Conservation (phyloP, 345 rosid species). For the Brassica carinata region DNA sequence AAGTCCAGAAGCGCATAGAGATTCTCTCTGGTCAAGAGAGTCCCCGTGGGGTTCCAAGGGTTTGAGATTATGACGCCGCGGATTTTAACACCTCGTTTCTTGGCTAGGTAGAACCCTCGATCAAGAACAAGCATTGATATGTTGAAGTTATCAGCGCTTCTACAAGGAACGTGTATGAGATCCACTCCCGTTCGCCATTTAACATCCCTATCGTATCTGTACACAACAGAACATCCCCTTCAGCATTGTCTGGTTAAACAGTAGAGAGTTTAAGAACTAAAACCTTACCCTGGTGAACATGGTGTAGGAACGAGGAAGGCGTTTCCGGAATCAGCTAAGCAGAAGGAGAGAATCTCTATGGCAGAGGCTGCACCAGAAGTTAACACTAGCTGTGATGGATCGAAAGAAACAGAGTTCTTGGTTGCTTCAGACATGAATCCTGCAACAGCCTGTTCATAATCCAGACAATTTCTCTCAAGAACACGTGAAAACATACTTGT, state of each 20-base stretch:
- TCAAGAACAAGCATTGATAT: conserved; percentile 74
- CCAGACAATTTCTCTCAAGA: conserved; percentile 20
- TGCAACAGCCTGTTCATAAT: conserved; percentile 62
- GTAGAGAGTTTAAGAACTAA: not conserved
- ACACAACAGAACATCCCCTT: not conserved
- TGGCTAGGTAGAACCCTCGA: conserved; percentile 82
- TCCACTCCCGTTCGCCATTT: conserved; percentile 94
- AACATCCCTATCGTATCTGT: conserved; percentile 77
- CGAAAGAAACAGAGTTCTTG: conserved; percentile 55
- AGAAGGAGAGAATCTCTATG: conserved; percentile 79
- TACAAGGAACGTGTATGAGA: conserved; percentile 84
- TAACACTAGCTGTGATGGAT: conserved; percentile 66
- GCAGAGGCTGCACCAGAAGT: conserved; percentile 78
- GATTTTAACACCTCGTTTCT: conserved; percentile 80
- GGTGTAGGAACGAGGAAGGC: conserved; percentile 96
- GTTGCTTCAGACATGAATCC: conserved; percentile 71
- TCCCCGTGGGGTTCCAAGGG: conserved; percentile 81
- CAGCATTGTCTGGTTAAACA: not conserved
- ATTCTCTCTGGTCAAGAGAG: conserved; percentile 51
- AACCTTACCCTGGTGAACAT: conserved; percentile 64
- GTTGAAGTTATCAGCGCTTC: conserved; percentile 75
- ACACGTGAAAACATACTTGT: not conserved
- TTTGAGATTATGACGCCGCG: conserved; percentile 80
- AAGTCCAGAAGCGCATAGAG: conserved; percentile 78
- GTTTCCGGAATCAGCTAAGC: conserved; percentile 91